A percentile compares a stretch with the other conserved stretches of the same genome.
phyloP scores from a whole-genome alignment of 2,329 filamentous ascomycete genomes.

The Nemania sp. region DNA sequence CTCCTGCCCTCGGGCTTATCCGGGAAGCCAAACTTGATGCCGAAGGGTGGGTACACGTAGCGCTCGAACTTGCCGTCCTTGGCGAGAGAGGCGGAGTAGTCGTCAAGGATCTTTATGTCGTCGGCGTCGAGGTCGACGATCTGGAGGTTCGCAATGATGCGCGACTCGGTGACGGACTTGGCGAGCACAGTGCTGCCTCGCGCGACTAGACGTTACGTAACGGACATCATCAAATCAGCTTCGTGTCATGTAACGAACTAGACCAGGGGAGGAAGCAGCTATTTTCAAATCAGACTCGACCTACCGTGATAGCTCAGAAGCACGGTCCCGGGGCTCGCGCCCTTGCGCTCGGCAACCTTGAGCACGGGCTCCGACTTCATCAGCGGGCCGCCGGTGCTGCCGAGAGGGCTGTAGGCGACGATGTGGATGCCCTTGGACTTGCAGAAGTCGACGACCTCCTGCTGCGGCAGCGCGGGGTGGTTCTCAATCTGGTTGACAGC shows the following conservation, averaged over 20 bases:
- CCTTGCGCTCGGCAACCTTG: slow-evolving; percentile 67
- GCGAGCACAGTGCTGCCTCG: slow-evolving; percentile 72
- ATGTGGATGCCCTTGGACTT: slow-evolving; percentile 70
- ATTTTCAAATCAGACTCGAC: slow-evolving; percentile 39
- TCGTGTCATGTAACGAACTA: not conserved
- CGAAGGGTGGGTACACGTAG: slow-evolving; percentile 72
- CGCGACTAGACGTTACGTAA: slow-evolving; percentile 54
- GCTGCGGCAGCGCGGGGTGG: slow-evolving; percentile 71
- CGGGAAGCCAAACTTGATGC: slow-evolving; percentile 72
- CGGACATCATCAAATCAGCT: not conserved
- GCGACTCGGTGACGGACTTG: slow-evolving; percentile 70
- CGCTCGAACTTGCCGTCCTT: slow-evolving; percentile 59
- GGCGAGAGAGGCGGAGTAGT: slow-evolving; percentile 57
- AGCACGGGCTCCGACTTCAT: slow-evolving; percentile 66
- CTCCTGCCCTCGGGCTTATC: slow-evolving; percentile 56
- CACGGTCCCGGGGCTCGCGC: slow-evolving; percentile 63
- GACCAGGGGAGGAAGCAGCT: not conserved
- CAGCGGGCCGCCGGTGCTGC: slow-evolving; percentile 67
- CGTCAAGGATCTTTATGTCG: slow-evolving; percentile 63
- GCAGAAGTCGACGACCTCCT: slow-evolving; percentile 73
- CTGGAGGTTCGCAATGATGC: slow-evolving; percentile 72
- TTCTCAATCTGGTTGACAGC: slow-evolving; percentile 77
- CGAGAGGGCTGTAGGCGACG: slow-evolving; percentile 73
- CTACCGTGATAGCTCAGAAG: slow-evolving; percentile 74
- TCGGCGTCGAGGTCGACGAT: slow-evolving; percentile 66